These are phyloP conservation scores for Sclerotinia subarctica DNA, from an alignment of 2,329 filamentous ascomycete species.

Conservation along the genomic window DNA sequence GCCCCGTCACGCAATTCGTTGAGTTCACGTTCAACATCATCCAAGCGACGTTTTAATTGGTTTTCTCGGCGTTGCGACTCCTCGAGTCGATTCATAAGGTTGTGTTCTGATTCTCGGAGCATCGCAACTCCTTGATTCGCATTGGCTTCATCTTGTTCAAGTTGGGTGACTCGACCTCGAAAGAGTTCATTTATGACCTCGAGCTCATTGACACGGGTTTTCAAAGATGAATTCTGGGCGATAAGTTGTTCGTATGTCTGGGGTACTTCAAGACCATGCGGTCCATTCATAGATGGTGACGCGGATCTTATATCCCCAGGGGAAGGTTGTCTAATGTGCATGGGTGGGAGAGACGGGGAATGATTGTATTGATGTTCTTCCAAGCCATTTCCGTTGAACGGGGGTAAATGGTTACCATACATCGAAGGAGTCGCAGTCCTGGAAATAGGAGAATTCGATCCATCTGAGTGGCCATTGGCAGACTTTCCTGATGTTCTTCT, in stretches of 20 bases:
- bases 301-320: constrained; percentile 50
- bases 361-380: constrained; percentile 63
- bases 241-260: constrained; percentile 78
- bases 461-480: constrained; percentile 69
- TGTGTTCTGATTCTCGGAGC: constrained; percentile 51
- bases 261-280: constrained; percentile 64
- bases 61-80: constrained; percentile 77
- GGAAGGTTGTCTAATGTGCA: constrained; percentile 55
- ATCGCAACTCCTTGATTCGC: constrained; percentile 60
- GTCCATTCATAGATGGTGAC: constrained; percentile 46
- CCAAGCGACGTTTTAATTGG: constrained; percentile 76
- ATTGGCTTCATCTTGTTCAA: constrained; percentile 72
- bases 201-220: constrained; percentile 90
- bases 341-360: constrained; percentile 49
- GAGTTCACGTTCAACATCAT: constrained; percentile 65
- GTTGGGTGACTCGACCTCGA: constrained; percentile 67
- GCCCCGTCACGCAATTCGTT: constrained; percentile 43
- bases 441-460: constrained; percentile 74
- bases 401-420: constrained; percentile 69
- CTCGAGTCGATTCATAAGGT: constrained; percentile 63
- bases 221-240: constrained; percentile 79
- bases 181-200: constrained; percentile 91
- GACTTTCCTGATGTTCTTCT: constrained; percentile 68
- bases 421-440: constrained; percentile 75
- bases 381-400: constrained; percentile 71